These are phyloP conservation scores for Neospora caninum DNA, from an alignment of 169 alveolate species.

Conservation along the genomic window DNA sequence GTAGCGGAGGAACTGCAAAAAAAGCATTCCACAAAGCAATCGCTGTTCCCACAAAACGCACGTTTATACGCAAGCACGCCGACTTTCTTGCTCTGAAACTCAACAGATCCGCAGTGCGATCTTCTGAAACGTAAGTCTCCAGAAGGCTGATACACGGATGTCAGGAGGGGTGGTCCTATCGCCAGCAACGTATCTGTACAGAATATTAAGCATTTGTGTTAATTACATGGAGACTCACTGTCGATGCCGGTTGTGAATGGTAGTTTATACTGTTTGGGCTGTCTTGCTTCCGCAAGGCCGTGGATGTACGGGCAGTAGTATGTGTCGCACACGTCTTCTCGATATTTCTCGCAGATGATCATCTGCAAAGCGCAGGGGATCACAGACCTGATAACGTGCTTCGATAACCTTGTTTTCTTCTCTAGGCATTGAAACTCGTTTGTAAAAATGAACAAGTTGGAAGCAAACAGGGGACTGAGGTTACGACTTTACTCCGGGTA, in stretches of 20 bases:
- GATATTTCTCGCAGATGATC: constrained; percentile 76
- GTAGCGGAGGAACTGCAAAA: constrained; percentile 7
- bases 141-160: too few relatives aligned
- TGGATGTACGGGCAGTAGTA: constrained; percentile 89
- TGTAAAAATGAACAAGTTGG: too few relatives aligned
- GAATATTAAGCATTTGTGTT: background rate
- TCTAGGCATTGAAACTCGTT: too few relatives aligned
- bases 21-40: background rate
- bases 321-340: constrained; percentile 81
- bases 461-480: too few relatives aligned
- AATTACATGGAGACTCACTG: constrained; percentile 13
- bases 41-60: background rate
- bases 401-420: background rate
- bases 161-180: too few relatives aligned
- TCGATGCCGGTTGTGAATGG: constrained; percentile 82
- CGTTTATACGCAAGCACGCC: background rate
- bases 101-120: too few relatives aligned
- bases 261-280: constrained; percentile 75
- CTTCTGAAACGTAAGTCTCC: too few relatives aligned
- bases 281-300: constrained; percentile 83
- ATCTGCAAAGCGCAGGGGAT: constrained; percentile 48
- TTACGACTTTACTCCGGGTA: too few relatives aligned
- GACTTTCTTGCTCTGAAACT: background rate
- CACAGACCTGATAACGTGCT: background rate
- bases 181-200: too few relatives aligned